phyloP scores from a whole-genome alignment of 192 early-diverging fungal species.

The Allomyces arbusculus region DNA sequence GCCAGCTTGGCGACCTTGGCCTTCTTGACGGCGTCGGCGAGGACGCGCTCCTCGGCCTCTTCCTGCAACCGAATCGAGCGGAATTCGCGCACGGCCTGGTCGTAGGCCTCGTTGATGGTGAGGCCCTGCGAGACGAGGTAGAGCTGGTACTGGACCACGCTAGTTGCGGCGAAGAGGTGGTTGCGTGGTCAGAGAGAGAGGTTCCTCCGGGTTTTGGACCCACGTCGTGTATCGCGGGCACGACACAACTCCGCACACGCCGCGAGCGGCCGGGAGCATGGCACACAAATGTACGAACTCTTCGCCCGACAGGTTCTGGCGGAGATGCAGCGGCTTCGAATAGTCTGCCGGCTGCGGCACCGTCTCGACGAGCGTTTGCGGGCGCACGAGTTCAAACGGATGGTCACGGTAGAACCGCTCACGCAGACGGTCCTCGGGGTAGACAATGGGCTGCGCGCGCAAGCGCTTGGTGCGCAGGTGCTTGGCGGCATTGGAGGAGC shows the following conservation, averaged over 20 bases:
- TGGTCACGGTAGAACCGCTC: conserved; percentile 76
- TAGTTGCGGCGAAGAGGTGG: conserved; percentile 4
- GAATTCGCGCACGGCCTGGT: conserved; percentile 53
- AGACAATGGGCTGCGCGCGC: conserved; percentile 51
- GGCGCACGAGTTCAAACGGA: conserved; percentile 66
- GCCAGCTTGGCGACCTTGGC: background rate
- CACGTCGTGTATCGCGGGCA: too few relatives aligned
- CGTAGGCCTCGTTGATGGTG: conserved; percentile 58
- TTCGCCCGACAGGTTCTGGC: conserved; percentile 53
- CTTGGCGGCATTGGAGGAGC: conserved; percentile 4
- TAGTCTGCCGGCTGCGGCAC: conserved; percentile 33
- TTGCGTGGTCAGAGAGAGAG: background rate
- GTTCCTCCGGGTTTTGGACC: too few relatives aligned
- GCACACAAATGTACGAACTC: conserved; percentile 28
- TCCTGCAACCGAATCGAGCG: conserved; percentile 56
- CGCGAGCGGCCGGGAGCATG: too few relatives aligned
- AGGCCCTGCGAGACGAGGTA: conserved; percentile 50
- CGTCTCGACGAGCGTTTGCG: conserved; percentile 46
- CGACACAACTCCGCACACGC: too few relatives aligned
- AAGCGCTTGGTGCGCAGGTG: conserved; percentile 36
- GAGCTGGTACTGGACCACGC: conserved; percentile 69
- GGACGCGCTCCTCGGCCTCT: conserved; percentile 44
- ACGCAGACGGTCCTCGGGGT: conserved; percentile 75
- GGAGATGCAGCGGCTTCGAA: conserved; percentile 20
- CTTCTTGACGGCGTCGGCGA: background rate